Evolutionary conservation across 2,329 filamentous ascomycete genomes (phyloP), one percentile per base, ranked within the genome.

Genomic region (Ophiostoma sp.): DNA sequence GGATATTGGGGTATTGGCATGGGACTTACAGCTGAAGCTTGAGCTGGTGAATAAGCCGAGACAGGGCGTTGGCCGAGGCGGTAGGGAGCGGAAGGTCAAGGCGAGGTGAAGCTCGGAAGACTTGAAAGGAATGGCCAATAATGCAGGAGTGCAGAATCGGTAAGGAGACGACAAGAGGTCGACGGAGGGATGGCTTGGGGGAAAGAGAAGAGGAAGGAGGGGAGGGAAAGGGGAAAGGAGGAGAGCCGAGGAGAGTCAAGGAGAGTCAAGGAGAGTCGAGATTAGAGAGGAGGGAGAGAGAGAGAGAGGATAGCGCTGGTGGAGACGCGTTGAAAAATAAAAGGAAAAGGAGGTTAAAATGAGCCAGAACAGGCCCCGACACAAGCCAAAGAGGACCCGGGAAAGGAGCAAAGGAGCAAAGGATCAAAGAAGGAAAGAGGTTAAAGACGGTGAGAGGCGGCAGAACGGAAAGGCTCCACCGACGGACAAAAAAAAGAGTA

Each of bases 301-400:
- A 71, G 72, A 33, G 57, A 62, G 23, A 70, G 72, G n/a, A 68
- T 74, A 48, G 74, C 73, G 71, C 71, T 70, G 60, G 71, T 73
- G 27, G 71, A 73, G 65, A 69, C 67, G 44, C 41, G 69, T 35
- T 54, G 57, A 60, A 65, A 69, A 68, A 68, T 48, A 71, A 62
- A 62, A 44, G 66, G 35, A 36, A 71, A 72, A 72, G 68, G 68
- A 70, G 57, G 69, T 72, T 57, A 62, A 69, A 60, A 57, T 62
- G 67, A 54, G 67, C 48, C 67, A 54, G 33, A 67, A 36, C 60
- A 36, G 35, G 52, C 52, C n/a, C n/a, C 10, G 39, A 13, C 39
- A 39, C 39, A 41, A 13, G 11, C 44, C 15, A 44, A 17, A 31
- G n/a, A 62, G 57, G 13, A 62, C 57, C 57, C 27, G 66, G 48